Evolutionary conservation across 768 basidiomycete species (phyloP), one percentile per base, ranked within the genome.

Genomic region (Postia placenta): DNA sequence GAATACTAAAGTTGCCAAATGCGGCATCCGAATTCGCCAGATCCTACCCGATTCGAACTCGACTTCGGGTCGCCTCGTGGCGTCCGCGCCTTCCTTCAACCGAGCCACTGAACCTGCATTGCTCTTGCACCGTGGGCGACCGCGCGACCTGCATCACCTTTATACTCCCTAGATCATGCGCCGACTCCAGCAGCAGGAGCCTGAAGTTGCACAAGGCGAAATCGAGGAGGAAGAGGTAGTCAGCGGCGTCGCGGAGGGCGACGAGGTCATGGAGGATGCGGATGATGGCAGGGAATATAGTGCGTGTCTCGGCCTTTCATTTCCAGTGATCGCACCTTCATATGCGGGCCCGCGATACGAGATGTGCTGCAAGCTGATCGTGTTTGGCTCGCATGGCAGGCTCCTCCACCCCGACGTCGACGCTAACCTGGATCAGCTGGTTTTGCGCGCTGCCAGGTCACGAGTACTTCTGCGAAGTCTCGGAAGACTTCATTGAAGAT

Each of bases 401-500:
- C 43, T 92, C 89, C 40, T 92, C 89, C 23, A 92, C 89, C 2
- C 90, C 89, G 24, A 92, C 90, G 52, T 92, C 89, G 47, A 90
- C 89, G 27, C 73, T 94, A 52, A 95, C 92, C 49, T 95, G 92
- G 92, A 94, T 94, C 62, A 88, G 83, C 61, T 93, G 92, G 92
- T 95, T 93, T 71, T 94, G 92, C 66, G 91, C 91, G 35, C 72
- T 95, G 44, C 92, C 92, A 11, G 90, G 90, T 37, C 94, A 97
- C 67, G 94, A 97, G 69, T 97, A 96, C 73, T 97, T 96, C 65
- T 94, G 92, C 68, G 94, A 96, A 71, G 94, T 97, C 41, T 85
- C 91, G 50, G 94, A 96, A 64, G 96, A 99, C 65, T 99, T 98
- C 68, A 98, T 99, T 66, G 92, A 98, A 66, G 96, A 99, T 69